phyloP scores from a whole-genome alignment of 257 asterid genomes.

The Ilex asprella region DNA sequence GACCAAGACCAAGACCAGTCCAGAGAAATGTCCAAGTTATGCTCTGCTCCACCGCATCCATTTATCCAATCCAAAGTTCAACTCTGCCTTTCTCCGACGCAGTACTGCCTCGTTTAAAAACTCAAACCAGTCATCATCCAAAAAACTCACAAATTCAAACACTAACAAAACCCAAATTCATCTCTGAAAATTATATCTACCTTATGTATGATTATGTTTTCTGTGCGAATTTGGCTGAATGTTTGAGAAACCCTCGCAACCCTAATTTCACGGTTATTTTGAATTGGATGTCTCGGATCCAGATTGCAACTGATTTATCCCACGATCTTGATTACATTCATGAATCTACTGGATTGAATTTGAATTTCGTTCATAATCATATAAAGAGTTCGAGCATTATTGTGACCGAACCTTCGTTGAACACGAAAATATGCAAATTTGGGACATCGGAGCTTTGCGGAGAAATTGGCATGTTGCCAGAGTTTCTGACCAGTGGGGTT shows the following conservation, averaged over 20 bases:
- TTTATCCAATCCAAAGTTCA: no score
- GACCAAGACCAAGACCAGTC: no score
- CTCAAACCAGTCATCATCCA: no score
- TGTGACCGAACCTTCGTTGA: constrained; percentile 55
- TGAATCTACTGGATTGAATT: constrained; percentile 69
- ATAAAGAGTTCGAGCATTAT: constrained; percentile 66
- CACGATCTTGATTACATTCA: constrained; percentile 88
- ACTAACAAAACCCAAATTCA: no score
- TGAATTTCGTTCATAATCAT: constrained; percentile 74
- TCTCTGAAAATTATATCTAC: constrained; percentile 56
- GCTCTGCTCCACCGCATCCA: no score
- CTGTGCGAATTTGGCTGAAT: constrained; percentile 60
- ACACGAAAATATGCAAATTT: constrained; percentile 87
- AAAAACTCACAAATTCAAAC: no score
- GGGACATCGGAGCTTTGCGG: constrained; percentile 98
- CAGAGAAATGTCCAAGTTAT: no score
- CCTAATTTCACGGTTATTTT: constrained; percentile 68
- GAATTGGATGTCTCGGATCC: constrained; percentile 56
- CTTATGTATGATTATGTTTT: constrained; percentile 59
- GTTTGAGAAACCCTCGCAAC: constrained; percentile 54
- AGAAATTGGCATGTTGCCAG: constrained; percentile 90
- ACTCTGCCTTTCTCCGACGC: no score
- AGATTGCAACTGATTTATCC: constrained; percentile 69
- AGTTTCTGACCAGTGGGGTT: constrained; percentile 56
- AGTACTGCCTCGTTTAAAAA: no score